A percentile compares a stretch with the other conserved stretches of the same genome.
phyloP scores from a whole-genome alignment of 805 yeast species.

The Saturnispora mendoncae region DNA sequence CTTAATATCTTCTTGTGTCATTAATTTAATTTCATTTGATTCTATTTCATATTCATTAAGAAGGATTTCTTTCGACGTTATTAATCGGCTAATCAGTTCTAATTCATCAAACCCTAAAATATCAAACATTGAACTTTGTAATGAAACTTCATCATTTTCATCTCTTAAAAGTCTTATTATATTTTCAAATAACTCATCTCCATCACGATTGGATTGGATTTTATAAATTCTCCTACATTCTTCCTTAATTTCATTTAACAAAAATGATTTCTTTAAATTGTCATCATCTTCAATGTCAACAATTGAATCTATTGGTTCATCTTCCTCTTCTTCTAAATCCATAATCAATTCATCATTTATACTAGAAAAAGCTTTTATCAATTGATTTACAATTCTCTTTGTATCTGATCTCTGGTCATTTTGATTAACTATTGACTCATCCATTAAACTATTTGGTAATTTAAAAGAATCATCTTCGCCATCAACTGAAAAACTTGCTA shows the following conservation, averaged over 20 bases:
- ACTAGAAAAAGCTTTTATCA: constrained; percentile 28
- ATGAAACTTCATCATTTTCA: constrained; percentile 41
- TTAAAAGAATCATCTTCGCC: constrained; percentile 18
- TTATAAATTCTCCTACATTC: constrained; percentile 23
- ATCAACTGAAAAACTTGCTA: constrained; percentile 28
- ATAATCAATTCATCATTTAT: constrained; percentile 17
- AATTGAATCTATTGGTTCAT: not conserved
- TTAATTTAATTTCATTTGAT: constrained; percentile 19
- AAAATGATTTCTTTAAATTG: constrained; percentile 5
- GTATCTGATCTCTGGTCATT: constrained; percentile 21
- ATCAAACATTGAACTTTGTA: constrained; percentile 70
- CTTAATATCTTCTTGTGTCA: constrained; percentile 49
- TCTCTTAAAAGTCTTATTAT: constrained; percentile 29
- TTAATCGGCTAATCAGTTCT: constrained; percentile 60
- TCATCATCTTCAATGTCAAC: constrained; percentile 4
- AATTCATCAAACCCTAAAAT: constrained; percentile 79
- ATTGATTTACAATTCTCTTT: constrained; percentile 18
- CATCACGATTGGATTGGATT: constrained; percentile 21
- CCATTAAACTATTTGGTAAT: constrained; percentile 27
- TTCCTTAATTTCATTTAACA: constrained; percentile 17
- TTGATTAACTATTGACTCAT: constrained; percentile 19
- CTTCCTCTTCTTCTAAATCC: constrained; percentile 14
- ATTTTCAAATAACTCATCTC: constrained; percentile 21
- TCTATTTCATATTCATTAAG: constrained; percentile 18
- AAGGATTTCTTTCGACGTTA: constrained; percentile 36